Conservation (phyloP, 495 filamentous ascomycete species). For the Penicillium malachiteum region DNA sequence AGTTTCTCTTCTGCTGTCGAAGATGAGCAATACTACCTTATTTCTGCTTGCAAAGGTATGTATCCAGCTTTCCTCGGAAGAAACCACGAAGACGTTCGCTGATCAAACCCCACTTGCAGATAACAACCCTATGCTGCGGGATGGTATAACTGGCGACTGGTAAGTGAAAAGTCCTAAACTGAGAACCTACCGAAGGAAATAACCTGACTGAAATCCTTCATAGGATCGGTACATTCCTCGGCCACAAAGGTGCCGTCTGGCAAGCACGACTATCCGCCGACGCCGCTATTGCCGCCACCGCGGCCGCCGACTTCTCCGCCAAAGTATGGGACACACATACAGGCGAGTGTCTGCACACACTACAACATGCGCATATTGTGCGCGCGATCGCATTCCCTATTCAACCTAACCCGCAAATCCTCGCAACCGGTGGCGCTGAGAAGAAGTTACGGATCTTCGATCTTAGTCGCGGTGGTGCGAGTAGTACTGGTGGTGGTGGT, state of each 20-base stretch:
- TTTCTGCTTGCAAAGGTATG: constrained; percentile 96
- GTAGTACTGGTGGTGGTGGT: constrained; percentile 9
- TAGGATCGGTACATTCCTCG: constrained; percentile 96
- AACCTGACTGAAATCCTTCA: neutral
- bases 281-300: constrained; percentile 84
- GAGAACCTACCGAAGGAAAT: no score
- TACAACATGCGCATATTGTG: constrained; percentile 92
- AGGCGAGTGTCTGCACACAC: constrained; percentile 83
- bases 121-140: constrained; percentile 96
- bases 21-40: constrained; percentile 86
- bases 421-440: constrained; percentile 92
- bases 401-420: constrained; percentile 67
- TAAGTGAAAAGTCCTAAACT: constrained; percentile 29
- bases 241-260: constrained; percentile 98
- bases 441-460: constrained; percentile 96
- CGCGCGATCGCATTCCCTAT: constrained; percentile 86
- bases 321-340: constrained; percentile 97
- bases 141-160: constrained; percentile 96
- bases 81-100: neutral
- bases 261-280: constrained; percentile 88
- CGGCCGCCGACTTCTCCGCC: constrained; percentile 94
- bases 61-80: neutral
- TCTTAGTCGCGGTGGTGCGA: constrained; percentile 49
- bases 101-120: constrained; percentile 50
- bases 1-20: constrained; percentile 87